A percentile compares a stretch with the other conserved stretches of the same genome.
Evolutionary conservation across 805 yeast genomes (phyloP).

Genomic region (Lachancea nothofagi): DNA sequence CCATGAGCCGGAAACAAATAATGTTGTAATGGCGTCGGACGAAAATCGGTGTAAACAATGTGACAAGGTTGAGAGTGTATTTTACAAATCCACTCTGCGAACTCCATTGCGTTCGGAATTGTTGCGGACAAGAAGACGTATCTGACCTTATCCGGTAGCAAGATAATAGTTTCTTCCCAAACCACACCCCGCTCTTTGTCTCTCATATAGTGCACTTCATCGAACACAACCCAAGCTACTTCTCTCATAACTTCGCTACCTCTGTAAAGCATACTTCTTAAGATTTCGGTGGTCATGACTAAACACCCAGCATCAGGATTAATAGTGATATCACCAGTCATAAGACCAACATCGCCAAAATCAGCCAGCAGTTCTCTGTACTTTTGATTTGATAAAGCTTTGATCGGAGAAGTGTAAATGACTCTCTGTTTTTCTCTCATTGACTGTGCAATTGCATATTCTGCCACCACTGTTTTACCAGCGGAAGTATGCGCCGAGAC

Average conservation of each 20-base stretch:
- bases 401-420: slow-evolving; percentile 91
- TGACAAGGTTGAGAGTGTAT: slow-evolving; percentile 96
- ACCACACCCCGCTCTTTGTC: slow-evolving; percentile 98
- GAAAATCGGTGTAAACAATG: slow-evolving; percentile 95
- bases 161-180: slow-evolving; percentile 97
- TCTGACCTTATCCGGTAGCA: slow-evolving; percentile 92
- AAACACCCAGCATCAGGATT: slow-evolving; percentile 97
- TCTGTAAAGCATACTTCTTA: slow-evolving; percentile 91
- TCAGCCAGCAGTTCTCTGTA: slow-evolving; percentile 88
- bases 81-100: slow-evolving; percentile 97
- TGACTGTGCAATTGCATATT: slow-evolving; percentile 95
- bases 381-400: slow-evolving; percentile 90
- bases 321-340: slow-evolving; percentile 99
- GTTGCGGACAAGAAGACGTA: slow-evolving; percentile 94
- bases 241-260: slow-evolving; percentile 98
- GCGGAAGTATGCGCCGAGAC: slow-evolving; percentile 98
- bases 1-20: slow-evolving; percentile 98
- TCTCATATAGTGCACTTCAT: slow-evolving; percentile 98
- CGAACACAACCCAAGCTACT: slow-evolving; percentile 97
- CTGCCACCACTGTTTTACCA: slow-evolving; percentile 96
- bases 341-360: slow-evolving; percentile 93
- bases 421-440: slow-evolving; percentile 86
- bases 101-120: slow-evolving; percentile 96
- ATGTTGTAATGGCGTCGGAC: slow-evolving; percentile 98
- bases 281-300: slow-evolving; percentile 98